Evolutionary conservation across 2,329 filamentous ascomycete genomes (phyloP).

Genomic region (Cordyceps militaris): DNA sequence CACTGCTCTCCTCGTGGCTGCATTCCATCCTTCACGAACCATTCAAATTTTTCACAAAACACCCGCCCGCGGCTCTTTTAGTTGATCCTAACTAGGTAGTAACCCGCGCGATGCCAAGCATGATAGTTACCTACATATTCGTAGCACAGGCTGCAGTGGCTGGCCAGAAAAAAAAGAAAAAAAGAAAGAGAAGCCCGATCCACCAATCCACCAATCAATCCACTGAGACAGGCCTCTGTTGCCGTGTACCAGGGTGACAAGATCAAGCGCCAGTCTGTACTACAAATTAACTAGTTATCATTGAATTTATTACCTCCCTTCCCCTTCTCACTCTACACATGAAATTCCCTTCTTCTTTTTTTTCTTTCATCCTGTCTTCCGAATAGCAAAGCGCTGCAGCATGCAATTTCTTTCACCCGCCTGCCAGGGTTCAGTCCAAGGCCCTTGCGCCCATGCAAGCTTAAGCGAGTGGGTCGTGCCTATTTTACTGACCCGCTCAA

Average conservation of each 20-base stretch:
- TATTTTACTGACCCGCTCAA: conserved; percentile 22
- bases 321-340: too few species aligned
- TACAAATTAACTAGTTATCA: too few species aligned
- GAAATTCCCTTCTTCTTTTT: too few species aligned
- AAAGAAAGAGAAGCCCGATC: neutral
- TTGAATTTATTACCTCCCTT: too few species aligned
- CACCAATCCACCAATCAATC: neutral
- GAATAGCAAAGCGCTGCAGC: too few species aligned
- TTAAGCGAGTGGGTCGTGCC: conserved; percentile 26
- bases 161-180: neutral
- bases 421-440: conserved; percentile 6
- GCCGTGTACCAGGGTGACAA: too few species aligned
- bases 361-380: too few species aligned
- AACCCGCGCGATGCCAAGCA: conserved; percentile 9
- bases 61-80: neutral
- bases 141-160: too few species aligned
- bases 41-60: neutral
- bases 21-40: neutral
- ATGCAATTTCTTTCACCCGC: too few species aligned
- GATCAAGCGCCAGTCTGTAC: too few species aligned
- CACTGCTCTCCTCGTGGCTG: neutral
- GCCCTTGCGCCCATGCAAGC: conserved; percentile 20
- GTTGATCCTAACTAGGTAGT: neutral
- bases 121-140: too few species aligned
- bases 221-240: conserved; percentile 10